Percentiles rank a stretch among this genome's conserved stretches.
Evolutionary conservation across 305 asterid species (phyloP).

Genomic region (Fraxinus dipetala): DNA sequence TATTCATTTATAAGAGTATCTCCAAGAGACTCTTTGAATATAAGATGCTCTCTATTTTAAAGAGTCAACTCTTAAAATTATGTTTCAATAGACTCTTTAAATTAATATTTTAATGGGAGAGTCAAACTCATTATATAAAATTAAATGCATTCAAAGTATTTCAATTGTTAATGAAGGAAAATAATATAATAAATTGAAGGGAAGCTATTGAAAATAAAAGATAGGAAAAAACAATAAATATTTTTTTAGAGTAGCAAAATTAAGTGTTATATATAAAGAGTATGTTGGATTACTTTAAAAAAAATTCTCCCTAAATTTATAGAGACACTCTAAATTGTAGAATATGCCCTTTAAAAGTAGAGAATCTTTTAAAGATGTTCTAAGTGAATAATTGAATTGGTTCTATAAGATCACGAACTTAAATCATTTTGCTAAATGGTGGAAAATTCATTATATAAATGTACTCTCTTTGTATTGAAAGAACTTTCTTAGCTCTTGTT

Average conservation of each 20-base stretch:
- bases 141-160: background rate
- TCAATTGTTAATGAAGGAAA: too few relatives aligned
- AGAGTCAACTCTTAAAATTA: background rate
- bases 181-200: too few relatives aligned
- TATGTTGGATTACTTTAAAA: too few relatives aligned
- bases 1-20: background rate
- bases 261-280: too few relatives aligned
- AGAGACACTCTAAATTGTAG: too few relatives aligned
- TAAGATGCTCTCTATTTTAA: background rate
- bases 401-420: slow-evolving; percentile 4
- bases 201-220: too few relatives aligned
- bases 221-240: too few relatives aligned
- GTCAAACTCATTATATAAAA: background rate
- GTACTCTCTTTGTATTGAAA: slow-evolving; percentile 2
- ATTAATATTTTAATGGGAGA: background rate
- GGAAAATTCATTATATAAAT: background rate
- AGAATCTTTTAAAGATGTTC: too few relatives aligned
- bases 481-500: background rate
- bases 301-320: too few relatives aligned
- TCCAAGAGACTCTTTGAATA: background rate
- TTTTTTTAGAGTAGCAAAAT: too few relatives aligned
- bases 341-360: too few relatives aligned
- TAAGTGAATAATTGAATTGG: background rate
- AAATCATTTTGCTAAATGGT: background rate
- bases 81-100: background rate